Evolutionary conservation across 148 eudicot species (phyloP), one percentile per base, ranked within the genome.

Genomic region (Chenopodium berlandieri): DNA sequence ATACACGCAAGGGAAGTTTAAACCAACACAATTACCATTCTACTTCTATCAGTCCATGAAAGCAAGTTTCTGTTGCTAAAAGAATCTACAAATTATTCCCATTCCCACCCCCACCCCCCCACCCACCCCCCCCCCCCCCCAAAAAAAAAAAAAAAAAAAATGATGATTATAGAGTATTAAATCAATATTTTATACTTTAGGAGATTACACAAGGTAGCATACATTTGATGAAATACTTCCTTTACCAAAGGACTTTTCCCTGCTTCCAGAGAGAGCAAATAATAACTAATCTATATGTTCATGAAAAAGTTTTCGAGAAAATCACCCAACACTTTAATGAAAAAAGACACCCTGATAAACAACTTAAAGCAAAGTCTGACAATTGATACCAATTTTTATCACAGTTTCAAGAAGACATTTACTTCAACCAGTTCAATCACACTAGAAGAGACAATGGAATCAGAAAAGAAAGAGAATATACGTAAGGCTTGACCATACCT

Each of bases 401-500:
- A 46, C 2, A 25, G 48, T n/a, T n/a, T 23, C 5, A 50, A 48
- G n/a, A 13, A 46, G 63, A 19, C 5, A 37, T 54, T 44, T 19
- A 52, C 34, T 31, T 60, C n/a, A 69, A 60, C 67, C 73, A 70
- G 47, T 66, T 66, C 72, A 69, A 78, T 5, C 46, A 79, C 16
- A 71, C 23, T 71, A 22, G 68, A 54, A 60, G 68, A 77, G 9
- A 47, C 30, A 25, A 31, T 9, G 34, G 20, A 48, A 40, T 22
- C 30, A 2, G 31, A 20, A 48, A 12, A n/a, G 22, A 31, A 48
- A 27, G 58, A 23, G 17, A 23, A 30, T 12, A 25, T 4, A 10
- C 9, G 17, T 73, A 66, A 54, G 54, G 46, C 69, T 1, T 67
- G 63, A 74, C 37, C 48, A 37, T 87, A 94, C 98, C 93, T 95